Evolutionary conservation across 2,329 filamentous ascomycete species (phyloP), one percentile per base, ranked within the genome.

Genomic region (Diaporthe humulicola): DNA sequence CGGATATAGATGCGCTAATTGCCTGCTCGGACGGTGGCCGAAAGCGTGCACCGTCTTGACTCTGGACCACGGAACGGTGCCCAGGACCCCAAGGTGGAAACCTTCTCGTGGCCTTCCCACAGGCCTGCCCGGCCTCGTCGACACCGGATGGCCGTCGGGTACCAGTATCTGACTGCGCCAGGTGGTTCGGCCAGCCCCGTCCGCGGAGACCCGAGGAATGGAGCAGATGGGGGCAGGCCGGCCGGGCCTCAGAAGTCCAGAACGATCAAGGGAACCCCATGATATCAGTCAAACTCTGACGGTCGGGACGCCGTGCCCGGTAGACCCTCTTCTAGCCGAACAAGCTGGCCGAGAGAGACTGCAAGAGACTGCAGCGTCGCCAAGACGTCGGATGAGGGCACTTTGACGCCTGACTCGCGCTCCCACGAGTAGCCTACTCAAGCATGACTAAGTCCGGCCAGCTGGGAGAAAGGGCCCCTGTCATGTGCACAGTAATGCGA

Each of bases 401-500:
- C 58, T 14, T n/a, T 19, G 6, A 14, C n/a, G n/a, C 25, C 72
- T 74, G 72, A 74, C 72, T 74, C 72, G 72, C 30, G 64, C 12
- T 1, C 28, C 36, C 45, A 45, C 7, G 45, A 12, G 48, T n/a
- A 19, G 40, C 25, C 19, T 6, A 28, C 1, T 15, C 4, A 33
- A 12, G 4, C 72, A 74, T 74, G 72, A 74, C 72, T 71, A 71
- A 61, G 61, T 40, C 36, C 14, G 19, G n/a, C 48, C 67, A 36
- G 45, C 52, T 30, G 42, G 56, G 45, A 52, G 61, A 22, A 52
- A 1, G 40, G 40, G 40, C 60, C 60, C 61, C n/a, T 61, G 42
- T 71, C 40, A 33, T 71, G 40, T 40, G 56, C 72, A 38, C 28
- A 54, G 64, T 70, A 70, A 74, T 64, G 72, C 28, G 66, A 74